These are phyloP conservation scores for Trichoderma afroharzianum DNA, from an alignment of 2,329 filamentous ascomycete species.

Conservation along the genomic window DNA sequence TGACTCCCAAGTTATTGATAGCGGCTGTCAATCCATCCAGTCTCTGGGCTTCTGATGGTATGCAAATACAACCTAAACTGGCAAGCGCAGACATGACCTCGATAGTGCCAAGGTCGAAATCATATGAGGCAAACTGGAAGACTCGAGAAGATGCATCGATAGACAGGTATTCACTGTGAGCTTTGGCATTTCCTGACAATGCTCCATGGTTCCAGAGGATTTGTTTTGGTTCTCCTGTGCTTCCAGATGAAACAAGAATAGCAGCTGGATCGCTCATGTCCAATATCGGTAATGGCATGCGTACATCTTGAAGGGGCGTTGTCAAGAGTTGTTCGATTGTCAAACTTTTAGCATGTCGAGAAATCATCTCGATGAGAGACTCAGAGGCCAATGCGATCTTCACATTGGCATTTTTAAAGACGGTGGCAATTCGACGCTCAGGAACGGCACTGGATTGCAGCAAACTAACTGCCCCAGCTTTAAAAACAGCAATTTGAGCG, in stretches of 20 bases:
- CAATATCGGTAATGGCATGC: background rate
- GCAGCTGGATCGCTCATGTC: constrained; percentile 6
- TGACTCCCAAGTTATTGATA: background rate
- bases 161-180: background rate
- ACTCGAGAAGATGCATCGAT: background rate
- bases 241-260: constrained; percentile 10
- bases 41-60: constrained; percentile 6
- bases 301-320: background rate
- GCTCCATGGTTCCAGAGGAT: constrained; percentile 8
- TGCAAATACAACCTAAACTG: background rate
- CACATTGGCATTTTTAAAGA: background rate
- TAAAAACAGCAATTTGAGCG: background rate
- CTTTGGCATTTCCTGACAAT: background rate
- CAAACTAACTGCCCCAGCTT: constrained; percentile 4
- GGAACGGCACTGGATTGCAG: constrained; percentile 3
- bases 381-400: constrained; percentile 2
- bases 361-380: background rate
- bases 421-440: background rate
- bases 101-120: constrained; percentile 8
- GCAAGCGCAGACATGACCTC: constrained; percentile 1
- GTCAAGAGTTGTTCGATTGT: background rate
- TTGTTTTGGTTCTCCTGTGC: constrained; percentile 14
- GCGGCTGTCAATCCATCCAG: background rate
- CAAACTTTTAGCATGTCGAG: background rate
- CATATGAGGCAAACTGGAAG: constrained; percentile 14